Conservation (phyloP, 257 asterid genomes). For the Solanum rostratum region DNA sequence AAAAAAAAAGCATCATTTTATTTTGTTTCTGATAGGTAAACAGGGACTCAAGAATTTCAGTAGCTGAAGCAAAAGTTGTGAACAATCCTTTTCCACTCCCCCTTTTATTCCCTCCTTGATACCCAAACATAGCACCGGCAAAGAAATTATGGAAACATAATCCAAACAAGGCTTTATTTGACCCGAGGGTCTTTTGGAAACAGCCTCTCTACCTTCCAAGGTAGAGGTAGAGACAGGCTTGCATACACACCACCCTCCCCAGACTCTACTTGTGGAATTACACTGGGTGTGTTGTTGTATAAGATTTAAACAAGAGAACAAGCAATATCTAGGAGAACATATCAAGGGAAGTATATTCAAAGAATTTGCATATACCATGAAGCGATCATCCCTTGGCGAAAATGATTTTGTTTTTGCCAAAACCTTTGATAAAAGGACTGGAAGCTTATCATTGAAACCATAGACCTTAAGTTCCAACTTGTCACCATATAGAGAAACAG, state of each 20-base stretch:
- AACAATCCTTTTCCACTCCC: background rate
- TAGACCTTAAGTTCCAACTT: conserved; percentile 86
- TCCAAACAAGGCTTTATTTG: background rate
- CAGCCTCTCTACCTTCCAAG: background rate
- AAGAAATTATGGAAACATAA: background rate
- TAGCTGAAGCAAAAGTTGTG: background rate
- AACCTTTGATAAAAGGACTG: conserved; percentile 70
- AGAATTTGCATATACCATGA: conserved; percentile 42
- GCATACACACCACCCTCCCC: background rate
- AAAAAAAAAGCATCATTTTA: background rate
- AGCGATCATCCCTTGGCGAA: conserved; percentile 79
- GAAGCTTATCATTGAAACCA: conserved; percentile 95
- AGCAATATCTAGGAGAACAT: background rate
- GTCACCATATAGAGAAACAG: conserved; percentile 80
- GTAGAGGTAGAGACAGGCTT: background rate
- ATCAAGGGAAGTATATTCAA: background rate
- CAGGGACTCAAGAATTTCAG: background rate
- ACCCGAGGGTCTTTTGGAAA: background rate
- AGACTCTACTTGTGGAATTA: background rate
- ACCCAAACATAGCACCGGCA: background rate
- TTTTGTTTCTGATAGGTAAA: background rate
- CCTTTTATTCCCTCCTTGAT: background rate
- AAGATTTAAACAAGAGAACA: background rate
- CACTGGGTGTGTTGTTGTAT: background rate
- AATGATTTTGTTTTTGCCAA: conserved; percentile 61